Base-by-base conservation (phyloP, 164 flowering plant genomes). In the Echeveria elegans region DNA sequence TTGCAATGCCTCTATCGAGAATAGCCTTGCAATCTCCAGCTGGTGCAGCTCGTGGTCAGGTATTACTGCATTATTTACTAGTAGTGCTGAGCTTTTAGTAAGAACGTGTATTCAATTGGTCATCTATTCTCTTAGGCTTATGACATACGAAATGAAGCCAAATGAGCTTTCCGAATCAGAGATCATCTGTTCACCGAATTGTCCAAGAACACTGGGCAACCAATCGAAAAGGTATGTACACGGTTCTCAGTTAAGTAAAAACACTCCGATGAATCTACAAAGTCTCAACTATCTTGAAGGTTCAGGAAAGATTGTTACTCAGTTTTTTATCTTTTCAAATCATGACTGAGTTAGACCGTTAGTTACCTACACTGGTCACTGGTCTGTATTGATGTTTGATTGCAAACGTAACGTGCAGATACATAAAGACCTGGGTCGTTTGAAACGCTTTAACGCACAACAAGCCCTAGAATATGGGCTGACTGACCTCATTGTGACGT, bases 21-120 rank as follows among this genome's bases (percentile, higher is more conserved):
- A 75, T 94, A 66, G 82, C 82, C 14, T 70, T 94, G 50, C 81
- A 82, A 72, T 74, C 97, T 70, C 96, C 96, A 53, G 96, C 88
- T 59, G 94, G 92, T 24, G 79, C 91, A 70, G 96, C 96, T 74
- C 92, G 88, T 78, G 99, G 99, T 67, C 95, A 83, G 97, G 98
- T 91, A 71, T 73, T 65, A 64, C 26, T 67, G 52, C 65, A 64
- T 26, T 16, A 2, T 61, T 21, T 41, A 5, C 14, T 71, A 7
- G 11, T 2, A 24, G 1, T 9, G 30, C 36, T 1, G 28, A 18
- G 18, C 34, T 18, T 53, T 61, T 34, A 7, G 16, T 21, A 7
- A 14, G 50, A 10, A 40, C 15, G 11, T 15, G 15, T 10, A 66
- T 32, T 66, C 21, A 68, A 1, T 67, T n/a, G n/a, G n/a, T n/a